phyloP scores from a whole-genome alignment of 2,329 filamentous ascomycete genomes.

The Colletotrichum siamense region DNA sequence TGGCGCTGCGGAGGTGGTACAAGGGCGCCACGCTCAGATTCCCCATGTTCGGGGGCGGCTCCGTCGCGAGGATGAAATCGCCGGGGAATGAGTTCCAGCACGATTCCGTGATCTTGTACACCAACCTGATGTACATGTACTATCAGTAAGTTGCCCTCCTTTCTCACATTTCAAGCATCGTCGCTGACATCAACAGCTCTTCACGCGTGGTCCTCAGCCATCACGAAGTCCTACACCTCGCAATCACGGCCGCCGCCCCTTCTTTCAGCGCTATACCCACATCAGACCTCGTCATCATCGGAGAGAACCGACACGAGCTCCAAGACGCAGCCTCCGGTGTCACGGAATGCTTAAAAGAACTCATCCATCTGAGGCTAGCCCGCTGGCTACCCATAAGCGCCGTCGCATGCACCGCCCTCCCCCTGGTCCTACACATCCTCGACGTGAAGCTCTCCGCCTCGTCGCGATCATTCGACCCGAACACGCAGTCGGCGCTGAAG shows the following conservation, averaged over 20 bases:
- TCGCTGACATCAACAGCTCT: constrained; percentile 35
- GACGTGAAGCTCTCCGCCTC: constrained; percentile 38
- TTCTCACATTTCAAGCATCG: background rate
- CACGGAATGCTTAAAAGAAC: constrained; percentile 51
- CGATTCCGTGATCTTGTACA: constrained; percentile 49
- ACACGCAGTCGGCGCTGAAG: constrained; percentile 41
- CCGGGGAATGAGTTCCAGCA: constrained; percentile 37
- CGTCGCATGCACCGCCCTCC: constrained; percentile 38
- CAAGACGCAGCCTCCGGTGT: constrained; percentile 49
- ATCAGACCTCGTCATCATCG: constrained; percentile 39
- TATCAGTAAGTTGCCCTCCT: constrained; percentile 45
- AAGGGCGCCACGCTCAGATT: constrained; percentile 41
- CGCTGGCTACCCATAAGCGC: constrained; percentile 54
- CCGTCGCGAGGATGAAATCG: constrained; percentile 28
- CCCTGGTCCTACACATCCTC: constrained; percentile 36
- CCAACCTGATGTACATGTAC: constrained; percentile 56
- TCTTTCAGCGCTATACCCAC: constrained; percentile 32
- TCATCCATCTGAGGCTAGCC: constrained; percentile 48
- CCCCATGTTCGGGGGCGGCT: constrained; percentile 40
- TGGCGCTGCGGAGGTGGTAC: constrained; percentile 44
- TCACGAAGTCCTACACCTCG: constrained; percentile 49
- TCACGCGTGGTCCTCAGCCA: constrained; percentile 50
- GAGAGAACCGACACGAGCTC: constrained; percentile 47
- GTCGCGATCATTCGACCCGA: constrained; percentile 28
- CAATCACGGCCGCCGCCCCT: constrained; percentile 42